These are phyloP conservation scores for Penicillium sp. DNA, from an alignment of 2,329 filamentous ascomycete species.

Conservation along the genomic window DNA sequence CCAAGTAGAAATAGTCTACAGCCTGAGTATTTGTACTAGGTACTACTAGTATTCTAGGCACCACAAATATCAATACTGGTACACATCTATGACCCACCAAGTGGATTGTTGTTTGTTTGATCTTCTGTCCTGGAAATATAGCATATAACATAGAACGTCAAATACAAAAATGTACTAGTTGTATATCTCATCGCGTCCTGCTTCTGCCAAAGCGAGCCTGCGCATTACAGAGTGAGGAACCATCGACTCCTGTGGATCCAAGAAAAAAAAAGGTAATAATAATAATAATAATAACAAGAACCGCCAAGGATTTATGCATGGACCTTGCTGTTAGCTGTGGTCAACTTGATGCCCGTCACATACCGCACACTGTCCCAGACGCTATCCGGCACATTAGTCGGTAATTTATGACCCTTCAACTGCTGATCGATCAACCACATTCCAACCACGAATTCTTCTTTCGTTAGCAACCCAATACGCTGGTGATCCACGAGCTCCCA, in stretches of 20 bases:
- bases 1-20: no score
- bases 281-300: no score
- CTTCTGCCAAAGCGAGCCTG: neutral
- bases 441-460: constrained; percentile 55
- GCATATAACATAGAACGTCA: neutral
- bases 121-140: no score
- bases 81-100: no score
- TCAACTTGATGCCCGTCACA: constrained; percentile 42
- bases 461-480: constrained; percentile 41
- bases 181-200: neutral
- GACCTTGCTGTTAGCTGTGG: constrained; percentile 6
- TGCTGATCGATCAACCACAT: constrained; percentile 57
- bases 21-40: no score
- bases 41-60: no score
- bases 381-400: constrained; percentile 49
- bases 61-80: no score
- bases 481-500: constrained; percentile 52
- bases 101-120: no score
- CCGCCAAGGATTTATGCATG: neutral
- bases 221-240: neutral
- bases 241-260: neutral
- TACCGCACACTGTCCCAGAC: constrained; percentile 53
- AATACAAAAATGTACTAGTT: neutral
- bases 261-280: no score
- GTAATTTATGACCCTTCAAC: constrained; percentile 53